Percentiles rank a stretch among this genome's conserved stretches.
Conservation (phyloP, 2,329 filamentous ascomycete genomes). For the Ophiostoma himal-ulmi region DNA sequence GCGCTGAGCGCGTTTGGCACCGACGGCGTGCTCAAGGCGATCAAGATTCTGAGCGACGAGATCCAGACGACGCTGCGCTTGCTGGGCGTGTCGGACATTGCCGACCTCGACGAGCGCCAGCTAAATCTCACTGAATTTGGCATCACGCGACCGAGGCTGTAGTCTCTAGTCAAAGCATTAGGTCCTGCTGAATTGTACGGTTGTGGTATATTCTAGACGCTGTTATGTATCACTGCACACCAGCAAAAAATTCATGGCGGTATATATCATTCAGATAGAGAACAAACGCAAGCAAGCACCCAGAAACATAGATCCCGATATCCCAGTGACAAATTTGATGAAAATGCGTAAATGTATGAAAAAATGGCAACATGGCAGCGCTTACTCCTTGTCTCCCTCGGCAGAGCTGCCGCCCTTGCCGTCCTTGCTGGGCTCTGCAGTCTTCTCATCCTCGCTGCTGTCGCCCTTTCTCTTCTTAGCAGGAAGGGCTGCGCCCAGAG, state of each 20-base stretch:
- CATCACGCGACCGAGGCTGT: not conserved
- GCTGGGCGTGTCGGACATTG: not conserved
- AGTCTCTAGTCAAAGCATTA: not conserved
- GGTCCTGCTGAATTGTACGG: no score
- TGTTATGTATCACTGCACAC: no score
- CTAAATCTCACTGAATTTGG: not conserved
- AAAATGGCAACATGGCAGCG: not conserved
- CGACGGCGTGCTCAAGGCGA: slow-evolving; percentile 37
- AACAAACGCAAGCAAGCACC: no score
- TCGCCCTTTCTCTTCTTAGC: slow-evolving; percentile 49
- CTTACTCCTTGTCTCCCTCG: not conserved
- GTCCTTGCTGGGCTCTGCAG: not conserved
- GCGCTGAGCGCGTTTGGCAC: slow-evolving; percentile 39
- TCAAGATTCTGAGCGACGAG: slow-evolving; percentile 23
- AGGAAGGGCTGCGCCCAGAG: slow-evolving; percentile 33
- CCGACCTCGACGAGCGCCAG: not conserved
- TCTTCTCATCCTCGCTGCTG: slow-evolving; percentile 15
- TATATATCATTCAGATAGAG: no score
- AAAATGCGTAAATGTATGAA: no score
- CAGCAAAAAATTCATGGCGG: no score
- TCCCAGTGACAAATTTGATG: no score
- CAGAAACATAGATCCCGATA: not conserved
- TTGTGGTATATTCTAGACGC: no score
- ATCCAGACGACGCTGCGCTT: slow-evolving; percentile 22
- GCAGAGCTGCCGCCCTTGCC: not conserved